phyloP scores from a whole-genome alignment of 2,329 filamentous ascomycete species.

The Epichloe glyceriae region DNA sequence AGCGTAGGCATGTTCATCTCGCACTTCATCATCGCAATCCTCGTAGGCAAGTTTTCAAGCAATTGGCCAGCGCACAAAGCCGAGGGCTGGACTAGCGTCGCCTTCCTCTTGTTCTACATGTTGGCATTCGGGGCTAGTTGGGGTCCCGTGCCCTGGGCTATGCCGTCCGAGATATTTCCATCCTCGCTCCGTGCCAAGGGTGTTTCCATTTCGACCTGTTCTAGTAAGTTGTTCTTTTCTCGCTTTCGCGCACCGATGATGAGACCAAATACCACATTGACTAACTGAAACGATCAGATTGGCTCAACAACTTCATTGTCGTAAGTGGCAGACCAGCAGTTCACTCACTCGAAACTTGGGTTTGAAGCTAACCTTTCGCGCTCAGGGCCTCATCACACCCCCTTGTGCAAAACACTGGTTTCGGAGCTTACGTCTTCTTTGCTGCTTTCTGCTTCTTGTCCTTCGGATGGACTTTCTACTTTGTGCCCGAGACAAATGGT shows the following conservation, averaged over 20 bases:
- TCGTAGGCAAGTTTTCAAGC: constrained; percentile 14
- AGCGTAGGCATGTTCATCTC: constrained; percentile 16
- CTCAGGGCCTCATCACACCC: constrained; percentile 41
- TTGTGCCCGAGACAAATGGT: constrained; percentile 44
- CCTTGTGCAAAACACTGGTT: constrained; percentile 36
- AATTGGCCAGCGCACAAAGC: constrained; percentile 14
- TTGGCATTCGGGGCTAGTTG: constrained; percentile 45
- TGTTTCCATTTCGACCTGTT: constrained; percentile 43
- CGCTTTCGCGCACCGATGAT: neutral
- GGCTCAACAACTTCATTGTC: constrained; percentile 51
- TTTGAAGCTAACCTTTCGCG: too few relatives aligned
- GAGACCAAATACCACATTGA: too few relatives aligned
- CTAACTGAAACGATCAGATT: constrained; percentile 22
- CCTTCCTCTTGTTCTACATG: constrained; percentile 38
- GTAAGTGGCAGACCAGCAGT: constrained; percentile 5
- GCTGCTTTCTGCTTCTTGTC: constrained; percentile 44
- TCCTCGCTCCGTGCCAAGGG: constrained; percentile 49
- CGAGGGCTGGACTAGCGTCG: constrained; percentile 17
- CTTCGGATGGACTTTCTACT: constrained; percentile 36
- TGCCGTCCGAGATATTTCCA: constrained; percentile 47
- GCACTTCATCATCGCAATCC: constrained; percentile 14
- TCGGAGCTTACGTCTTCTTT: constrained; percentile 46
- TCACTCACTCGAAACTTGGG: too few relatives aligned
- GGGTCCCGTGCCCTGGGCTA: constrained; percentile 37
- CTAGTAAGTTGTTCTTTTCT: constrained; percentile 19